Evolutionary conservation across 805 yeast genomes (phyloP).

Genomic region (Candida golubevii): DNA sequence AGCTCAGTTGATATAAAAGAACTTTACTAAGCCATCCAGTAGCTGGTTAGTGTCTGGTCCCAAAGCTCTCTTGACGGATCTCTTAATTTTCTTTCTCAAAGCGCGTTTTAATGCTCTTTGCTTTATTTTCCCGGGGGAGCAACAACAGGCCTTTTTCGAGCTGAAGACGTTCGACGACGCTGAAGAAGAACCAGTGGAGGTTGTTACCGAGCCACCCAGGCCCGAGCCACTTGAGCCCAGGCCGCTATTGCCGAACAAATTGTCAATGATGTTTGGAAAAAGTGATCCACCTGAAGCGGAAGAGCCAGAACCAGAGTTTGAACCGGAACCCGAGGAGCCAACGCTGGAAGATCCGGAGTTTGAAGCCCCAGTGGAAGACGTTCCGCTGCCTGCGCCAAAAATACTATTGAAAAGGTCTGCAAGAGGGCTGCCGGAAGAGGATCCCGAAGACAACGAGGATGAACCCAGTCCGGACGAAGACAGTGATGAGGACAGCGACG

Average conservation of each 20-base stretch:
- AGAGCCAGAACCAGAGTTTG: neutral
- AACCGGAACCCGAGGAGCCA: neutral
- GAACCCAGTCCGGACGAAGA: neutral
- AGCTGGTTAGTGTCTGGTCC: slow-evolving; percentile 7
- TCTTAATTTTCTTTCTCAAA: slow-evolving; percentile 18
- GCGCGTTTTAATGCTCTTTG: slow-evolving; percentile 24
- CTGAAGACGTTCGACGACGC: slow-evolving; percentile 6
- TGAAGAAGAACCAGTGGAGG: slow-evolving; percentile 5
- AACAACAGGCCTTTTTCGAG: slow-evolving; percentile 22
- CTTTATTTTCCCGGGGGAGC: slow-evolving; percentile 17
- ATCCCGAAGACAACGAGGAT: slow-evolving; percentile 1
- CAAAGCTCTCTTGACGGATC: slow-evolving; percentile 21
- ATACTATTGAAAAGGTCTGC: slow-evolving; percentile 1
- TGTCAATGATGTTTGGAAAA: slow-evolving; percentile 7
- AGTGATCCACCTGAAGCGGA: slow-evolving; percentile 1
- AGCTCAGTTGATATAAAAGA: slow-evolving; percentile 10
- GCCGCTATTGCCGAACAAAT: slow-evolving; percentile 7
- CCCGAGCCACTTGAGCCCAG: slow-evolving; percentile 3
- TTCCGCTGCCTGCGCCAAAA: neutral
- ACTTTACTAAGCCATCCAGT: slow-evolving; percentile 11
- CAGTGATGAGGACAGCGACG: neutral
- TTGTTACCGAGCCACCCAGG: slow-evolving; percentile 6
- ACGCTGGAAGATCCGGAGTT: slow-evolving; percentile 1
- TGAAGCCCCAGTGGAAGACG: too few species aligned
- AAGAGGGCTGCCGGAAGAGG: slow-evolving; percentile 2